Conservation (phyloP, 2,329 filamentous ascomycete species). For the Colletotrichum tropicicola region DNA sequence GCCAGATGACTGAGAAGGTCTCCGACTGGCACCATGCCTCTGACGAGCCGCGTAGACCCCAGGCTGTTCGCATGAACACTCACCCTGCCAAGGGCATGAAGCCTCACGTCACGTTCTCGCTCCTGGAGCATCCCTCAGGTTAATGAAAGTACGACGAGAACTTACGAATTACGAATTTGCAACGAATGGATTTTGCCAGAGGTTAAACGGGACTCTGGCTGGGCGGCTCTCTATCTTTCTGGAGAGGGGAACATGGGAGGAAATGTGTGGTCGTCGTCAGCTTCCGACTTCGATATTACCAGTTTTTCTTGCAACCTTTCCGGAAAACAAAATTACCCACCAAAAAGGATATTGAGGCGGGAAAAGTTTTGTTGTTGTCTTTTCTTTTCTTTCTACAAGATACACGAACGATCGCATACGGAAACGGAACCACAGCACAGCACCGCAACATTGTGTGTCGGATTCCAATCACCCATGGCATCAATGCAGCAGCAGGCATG, state of each 20-base stretch:
- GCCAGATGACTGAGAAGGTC: slow-evolving; percentile 44
- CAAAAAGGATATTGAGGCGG: slow-evolving; percentile 15
- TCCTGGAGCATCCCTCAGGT: slow-evolving; percentile 12
- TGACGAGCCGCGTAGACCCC: slow-evolving; percentile 26
- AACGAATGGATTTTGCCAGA: slow-evolving; percentile 26
- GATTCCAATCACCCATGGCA: slow-evolving; percentile 20
- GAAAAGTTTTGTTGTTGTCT: slow-evolving; percentile 15
- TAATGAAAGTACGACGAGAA: slow-evolving; percentile 7
- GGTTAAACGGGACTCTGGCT: slow-evolving; percentile 32
- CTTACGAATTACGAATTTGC: slow-evolving; percentile 28
- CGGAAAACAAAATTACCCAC: slow-evolving; percentile 27
- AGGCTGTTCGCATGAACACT: slow-evolving; percentile 25
- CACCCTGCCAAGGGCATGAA: slow-evolving; percentile 24
- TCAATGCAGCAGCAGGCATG: slow-evolving; percentile 14
- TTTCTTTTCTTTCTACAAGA: background rate
- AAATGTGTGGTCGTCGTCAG: slow-evolving; percentile 2
- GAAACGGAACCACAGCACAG: slow-evolving; percentile 18
- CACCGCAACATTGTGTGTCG: slow-evolving; percentile 17
- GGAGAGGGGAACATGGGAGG: background rate
- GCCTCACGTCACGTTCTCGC: slow-evolving; percentile 30
- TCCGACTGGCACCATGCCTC: slow-evolving; percentile 20
- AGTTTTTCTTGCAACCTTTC: slow-evolving; percentile 3
- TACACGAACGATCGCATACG: slow-evolving; percentile 15
- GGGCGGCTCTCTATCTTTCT: slow-evolving; percentile 4
- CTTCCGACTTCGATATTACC: background rate